Base-by-base conservation (phyloP, 1,284 basidiomycete species). In the Irpex sp. region DNA sequence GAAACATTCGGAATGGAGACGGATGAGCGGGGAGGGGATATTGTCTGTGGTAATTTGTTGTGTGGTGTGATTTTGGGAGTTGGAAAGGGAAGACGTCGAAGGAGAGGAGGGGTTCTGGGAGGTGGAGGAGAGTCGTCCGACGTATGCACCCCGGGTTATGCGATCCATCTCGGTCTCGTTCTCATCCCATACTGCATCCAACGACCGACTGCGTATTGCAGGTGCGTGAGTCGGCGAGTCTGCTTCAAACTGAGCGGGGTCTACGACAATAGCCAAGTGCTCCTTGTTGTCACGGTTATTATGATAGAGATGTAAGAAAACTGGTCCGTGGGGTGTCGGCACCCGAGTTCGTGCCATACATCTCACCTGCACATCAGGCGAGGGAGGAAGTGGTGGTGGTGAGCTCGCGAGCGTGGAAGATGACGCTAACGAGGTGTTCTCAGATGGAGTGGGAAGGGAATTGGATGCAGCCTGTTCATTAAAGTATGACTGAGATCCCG, bases 1-100 rank as follows among this genome's bases (percentile, higher is more conserved):
- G 77, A 96, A 99, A 76, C 97, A 99, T 75, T 99, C 97, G 19
- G 94, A 97, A 77, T 99, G 97, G 60, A 99, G 96, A 21, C 97
- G 88, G 37, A 99, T 89, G 59, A 99, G 85, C 0, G 97, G 95
- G 0, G 89, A 78, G 2, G 88, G 90, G 43, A 89, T 73, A 35
- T 70, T 68, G 61, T 79, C 72, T n/a, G 64, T 60, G 8, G 61
- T 72, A 17, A 64, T 61, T 5, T 63, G 61, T 63, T 59, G 58
- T 59, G 60, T 61, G 67, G 68, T 61, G 64, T 70, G 53, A 50
- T 72, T 56, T 73, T 68, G 54, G 76, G 68, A 11, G 86, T 33
- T 33, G 31, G 31, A n/a, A 46, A n/a, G 83, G 17, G 76, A 73
- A 11, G 50, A 19, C 19, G 17, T 13, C 19, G 17, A 19, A 19